Percentiles rank a stretch among this genome's conserved stretches.
Evolutionary conservation across 2,329 filamentous ascomycete species (phyloP).

Genomic region (Ramularia endophylla): DNA sequence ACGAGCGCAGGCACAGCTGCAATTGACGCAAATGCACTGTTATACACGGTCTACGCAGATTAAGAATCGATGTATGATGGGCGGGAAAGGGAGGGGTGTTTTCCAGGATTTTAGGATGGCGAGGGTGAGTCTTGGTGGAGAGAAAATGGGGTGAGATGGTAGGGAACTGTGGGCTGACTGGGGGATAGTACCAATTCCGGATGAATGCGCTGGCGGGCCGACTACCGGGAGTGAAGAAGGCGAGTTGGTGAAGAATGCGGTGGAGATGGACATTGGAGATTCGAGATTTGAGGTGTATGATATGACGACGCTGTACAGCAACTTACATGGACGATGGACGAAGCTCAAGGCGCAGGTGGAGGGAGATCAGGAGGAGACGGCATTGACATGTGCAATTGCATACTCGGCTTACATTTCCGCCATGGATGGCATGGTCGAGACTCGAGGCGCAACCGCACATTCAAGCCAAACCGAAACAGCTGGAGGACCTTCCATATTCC

Average conservation of each 20-base stretch:
- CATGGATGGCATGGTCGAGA: no score
- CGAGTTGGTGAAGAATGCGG: slow-evolving; percentile 65
- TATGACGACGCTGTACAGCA: neutral
- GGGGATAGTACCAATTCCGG: slow-evolving; percentile 77
- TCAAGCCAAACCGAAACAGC: no score
- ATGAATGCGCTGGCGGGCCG: slow-evolving; percentile 79
- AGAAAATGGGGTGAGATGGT: neutral
- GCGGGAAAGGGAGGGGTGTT: slow-evolving; percentile 86
- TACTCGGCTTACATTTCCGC: no score
- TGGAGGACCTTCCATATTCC: no score
- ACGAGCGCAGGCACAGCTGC: slow-evolving; percentile 85
- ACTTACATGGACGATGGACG: no score
- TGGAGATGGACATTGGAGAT: neutral
- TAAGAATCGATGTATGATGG: slow-evolving; percentile 85
- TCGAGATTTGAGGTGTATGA: slow-evolving; percentile 1
- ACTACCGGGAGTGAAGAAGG: slow-evolving; percentile 89
- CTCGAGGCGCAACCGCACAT: no score
- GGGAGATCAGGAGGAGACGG: no score
- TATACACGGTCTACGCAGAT: slow-evolving; percentile 94
- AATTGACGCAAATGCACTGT: slow-evolving; percentile 90
- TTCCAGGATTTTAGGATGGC: slow-evolving; percentile 88
- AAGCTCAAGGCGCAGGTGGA: no score
- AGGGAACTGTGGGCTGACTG: slow-evolving; percentile 13
- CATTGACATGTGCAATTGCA: no score
- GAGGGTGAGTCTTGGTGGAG: slow-evolving; percentile 57